Base-by-base conservation (phyloP, 495 filamentous ascomycete genomes). In the Penicillium parvum region DNA sequence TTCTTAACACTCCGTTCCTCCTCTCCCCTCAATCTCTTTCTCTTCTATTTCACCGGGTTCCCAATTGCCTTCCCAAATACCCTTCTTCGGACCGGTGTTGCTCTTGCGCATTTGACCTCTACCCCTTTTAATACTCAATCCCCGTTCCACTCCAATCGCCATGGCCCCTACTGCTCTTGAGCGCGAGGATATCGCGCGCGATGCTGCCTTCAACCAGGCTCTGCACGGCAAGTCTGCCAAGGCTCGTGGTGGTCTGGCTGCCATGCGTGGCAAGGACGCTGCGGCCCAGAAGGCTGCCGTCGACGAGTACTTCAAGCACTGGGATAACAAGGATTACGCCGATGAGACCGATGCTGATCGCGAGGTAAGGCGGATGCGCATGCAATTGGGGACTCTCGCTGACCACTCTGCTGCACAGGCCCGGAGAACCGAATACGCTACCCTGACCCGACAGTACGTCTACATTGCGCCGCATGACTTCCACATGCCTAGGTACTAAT, bases 271-370 rank as follows among this genome's bases (percentile, higher is more conserved):
- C 55, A 98, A 98, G 72, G 84, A 91, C 66, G 71, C 74, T 37
- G 72, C 71, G 8, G 89, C 92, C 2, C 87, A 97, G 64, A 81
- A 90, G 71, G 79, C 87, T 35, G 91, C 92, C 36, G 79, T 95
- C 23, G 90, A 96, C 57, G 91, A 97, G 68, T 98, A 98, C 73
- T 97, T 96, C 81, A 98, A 96, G 82, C 95, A 96, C 68, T 98
- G 91, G 86, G 92, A 98, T 71, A 88, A 94, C 75, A 92, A 97
- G 74, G 64, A 64, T 42, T 86, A 71, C 27, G 80, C 74, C 29
- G 74, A 76, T 17, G 92, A 98, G 78, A 98, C 91, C 0, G 77
- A 80, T 19, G 85, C 79, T 42, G 83, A 75, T 47, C 82, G 92
- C 54, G 85, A 87, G 68, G 87, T 87, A 65, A 27, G 76, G 19